Conservation (phyloP, 2,329 filamentous ascomycete species). For the Talaromyces sp. region DNA sequence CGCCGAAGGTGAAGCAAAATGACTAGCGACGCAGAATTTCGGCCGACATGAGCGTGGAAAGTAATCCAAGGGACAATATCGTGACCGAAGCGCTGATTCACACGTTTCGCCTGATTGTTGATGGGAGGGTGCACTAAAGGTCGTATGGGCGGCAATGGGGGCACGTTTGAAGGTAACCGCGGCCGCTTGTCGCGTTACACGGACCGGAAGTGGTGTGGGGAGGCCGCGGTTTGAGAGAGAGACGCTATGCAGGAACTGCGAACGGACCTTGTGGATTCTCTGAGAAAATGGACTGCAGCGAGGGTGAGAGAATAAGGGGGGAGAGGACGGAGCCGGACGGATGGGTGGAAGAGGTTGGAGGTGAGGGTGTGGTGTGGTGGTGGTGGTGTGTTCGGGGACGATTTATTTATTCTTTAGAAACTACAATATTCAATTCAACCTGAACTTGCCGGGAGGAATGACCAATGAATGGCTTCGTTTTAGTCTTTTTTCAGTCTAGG, state of each 20-base stretch:
- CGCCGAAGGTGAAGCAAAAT: background rate
- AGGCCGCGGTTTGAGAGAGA: conserved; percentile 1
- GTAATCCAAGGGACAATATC: conserved; percentile 20
- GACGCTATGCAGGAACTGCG: conserved; percentile 19
- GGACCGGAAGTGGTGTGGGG: conserved; percentile 14
- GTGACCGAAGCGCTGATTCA: background rate
- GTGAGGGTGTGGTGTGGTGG: background rate
- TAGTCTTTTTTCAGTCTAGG: background rate
- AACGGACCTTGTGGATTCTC: conserved; percentile 6
- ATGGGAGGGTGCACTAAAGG: background rate
- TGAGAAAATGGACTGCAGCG: background rate
- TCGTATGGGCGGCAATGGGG: conserved; percentile 20
- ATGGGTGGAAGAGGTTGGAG: background rate
- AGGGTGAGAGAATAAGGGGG: background rate
- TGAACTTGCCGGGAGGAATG: background rate
- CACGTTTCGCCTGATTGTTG: background rate
- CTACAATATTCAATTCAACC: background rate
- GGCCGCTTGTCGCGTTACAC: conserved; percentile 19
- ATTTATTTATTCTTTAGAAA: background rate
- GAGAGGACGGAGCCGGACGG: background rate
- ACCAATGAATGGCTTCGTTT: background rate
- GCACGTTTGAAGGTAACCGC: conserved; percentile 17
- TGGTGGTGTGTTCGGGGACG: conserved; percentile 5
- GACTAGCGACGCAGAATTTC: conserved; percentile 6
- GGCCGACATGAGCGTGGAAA: conserved; percentile 1